These are phyloP conservation scores for Blechomonas ayalai DNA, from an alignment of 208 protist genomes.

Conservation along the genomic window DNA sequence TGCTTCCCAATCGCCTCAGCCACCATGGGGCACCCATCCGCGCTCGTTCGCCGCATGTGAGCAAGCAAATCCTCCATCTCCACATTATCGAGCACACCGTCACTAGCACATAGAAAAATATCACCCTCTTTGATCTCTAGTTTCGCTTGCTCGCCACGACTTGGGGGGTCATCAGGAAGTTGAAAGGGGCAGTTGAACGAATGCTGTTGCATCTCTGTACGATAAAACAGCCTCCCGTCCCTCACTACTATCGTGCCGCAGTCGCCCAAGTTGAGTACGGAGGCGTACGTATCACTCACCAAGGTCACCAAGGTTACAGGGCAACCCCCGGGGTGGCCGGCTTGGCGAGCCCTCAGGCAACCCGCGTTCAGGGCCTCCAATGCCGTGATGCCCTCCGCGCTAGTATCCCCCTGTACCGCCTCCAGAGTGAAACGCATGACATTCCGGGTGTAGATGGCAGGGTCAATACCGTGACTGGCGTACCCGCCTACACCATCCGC, in stretches of 20 bases:
- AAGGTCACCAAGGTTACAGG: slow-evolving; percentile 65
- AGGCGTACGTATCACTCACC: slow-evolving; percentile 38
- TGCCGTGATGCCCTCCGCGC: slow-evolving; percentile 18
- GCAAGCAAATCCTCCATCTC: slow-evolving; percentile 47
- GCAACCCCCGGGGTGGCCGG: slow-evolving; percentile 48
- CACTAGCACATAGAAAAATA: slow-evolving; percentile 68
- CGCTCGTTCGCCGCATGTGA: slow-evolving; percentile 28
- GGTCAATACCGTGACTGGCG: slow-evolving; percentile 58
- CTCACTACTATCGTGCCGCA: slow-evolving; percentile 70
- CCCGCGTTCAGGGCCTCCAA: slow-evolving; percentile 56
- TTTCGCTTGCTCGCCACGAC: slow-evolving; percentile 41
- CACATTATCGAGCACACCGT: slow-evolving; percentile 84
- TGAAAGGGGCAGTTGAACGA: slow-evolving; percentile 85
- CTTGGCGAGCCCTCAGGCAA: slow-evolving; percentile 29
- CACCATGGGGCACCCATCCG: slow-evolving; percentile 42
- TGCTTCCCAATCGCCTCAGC: slow-evolving; percentile 44
- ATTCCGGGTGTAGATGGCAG: slow-evolving; percentile 69
- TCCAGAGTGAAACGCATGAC: slow-evolving; percentile 63
- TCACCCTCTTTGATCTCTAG: slow-evolving; percentile 60
- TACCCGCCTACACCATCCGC: slow-evolving; percentile 84
- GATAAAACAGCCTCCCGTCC: slow-evolving; percentile 49
- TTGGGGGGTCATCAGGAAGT: slow-evolving; percentile 70
- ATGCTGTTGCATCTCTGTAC: slow-evolving; percentile 68
- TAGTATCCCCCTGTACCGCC: slow-evolving; percentile 19
- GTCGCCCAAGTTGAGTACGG: slow-evolving; percentile 84